These are phyloP conservation scores for Psilocybe tampanensis DNA, from an alignment of 768 basidiomycete genomes.

Conservation along the genomic window DNA sequence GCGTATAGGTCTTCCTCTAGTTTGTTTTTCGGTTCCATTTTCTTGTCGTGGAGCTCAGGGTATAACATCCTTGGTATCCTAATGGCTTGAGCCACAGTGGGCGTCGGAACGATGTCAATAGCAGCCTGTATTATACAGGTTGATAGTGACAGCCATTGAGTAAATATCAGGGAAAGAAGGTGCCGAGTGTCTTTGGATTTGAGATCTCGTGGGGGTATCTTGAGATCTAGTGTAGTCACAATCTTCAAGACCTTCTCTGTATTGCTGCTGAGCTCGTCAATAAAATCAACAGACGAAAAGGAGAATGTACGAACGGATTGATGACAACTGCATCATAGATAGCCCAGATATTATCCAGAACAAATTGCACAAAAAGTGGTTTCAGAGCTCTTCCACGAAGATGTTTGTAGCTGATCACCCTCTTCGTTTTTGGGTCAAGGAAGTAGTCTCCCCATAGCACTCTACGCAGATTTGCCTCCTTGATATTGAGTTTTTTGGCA, in stretches of 20 bases:
- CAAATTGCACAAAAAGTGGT: constrained; percentile 96
- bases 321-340: constrained; percentile 89
- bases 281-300: constrained; percentile 10
- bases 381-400: constrained; percentile 86
- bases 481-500: constrained; percentile 86
- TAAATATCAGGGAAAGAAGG: constrained; percentile 84
- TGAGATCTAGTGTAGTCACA: constrained; percentile 76
- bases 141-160: constrained; percentile 95
- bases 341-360: constrained; percentile 96
- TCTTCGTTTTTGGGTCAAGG: constrained; percentile 94
- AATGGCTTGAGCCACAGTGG: constrained; percentile 74
- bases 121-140: constrained; percentile 90
- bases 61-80: constrained; percentile 93
- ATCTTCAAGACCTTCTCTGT: constrained; percentile 90
- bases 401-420: constrained; percentile 89
- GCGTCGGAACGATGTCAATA: constrained; percentile 93
- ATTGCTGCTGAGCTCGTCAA: constrained; percentile 55
- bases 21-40: constrained; percentile 67
- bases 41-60: constrained; percentile 68
- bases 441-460: constrained; percentile 98
- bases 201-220: constrained; percentile 85
- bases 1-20: constrained; percentile 84
- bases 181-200: constrained; percentile 89
- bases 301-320: constrained; percentile 72
- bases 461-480: constrained; percentile 80